Percentiles rank a stretch among this genome's conserved stretches.
Evolutionary conservation across 164 flowering plant species (phyloP).

Genomic region (Dillenia turbinata): DNA sequence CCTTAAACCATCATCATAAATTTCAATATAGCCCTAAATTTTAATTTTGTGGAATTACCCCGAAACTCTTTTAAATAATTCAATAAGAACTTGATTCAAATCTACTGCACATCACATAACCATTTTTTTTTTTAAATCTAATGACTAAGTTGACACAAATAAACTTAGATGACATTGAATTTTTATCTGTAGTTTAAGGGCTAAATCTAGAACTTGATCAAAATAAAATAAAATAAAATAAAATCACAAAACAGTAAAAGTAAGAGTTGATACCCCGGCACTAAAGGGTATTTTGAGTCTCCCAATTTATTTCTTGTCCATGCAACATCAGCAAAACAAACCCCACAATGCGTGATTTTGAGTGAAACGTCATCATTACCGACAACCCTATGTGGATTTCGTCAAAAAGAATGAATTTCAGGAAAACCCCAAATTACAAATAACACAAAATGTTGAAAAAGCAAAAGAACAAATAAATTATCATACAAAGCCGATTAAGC

Average conservation of each 20-base stretch:
- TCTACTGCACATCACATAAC: too few species aligned
- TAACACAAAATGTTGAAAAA: not conserved
- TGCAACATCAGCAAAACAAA: conserved; percentile 70
- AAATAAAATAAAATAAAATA: too few species aligned
- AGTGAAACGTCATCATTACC: conserved; percentile 57
- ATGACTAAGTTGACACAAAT: not conserved
- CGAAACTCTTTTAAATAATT: too few species aligned
- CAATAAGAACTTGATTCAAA: too few species aligned
- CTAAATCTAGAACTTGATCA: too few species aligned
- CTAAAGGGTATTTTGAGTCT: conserved; percentile 61
- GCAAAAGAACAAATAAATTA: not conserved
- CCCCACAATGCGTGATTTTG: conserved; percentile 73
- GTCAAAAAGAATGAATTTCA: not conserved
- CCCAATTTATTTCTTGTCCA: conserved; percentile 48
- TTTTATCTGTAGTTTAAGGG: too few species aligned
- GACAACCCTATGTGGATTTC: conserved; percentile 33
- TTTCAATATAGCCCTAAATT: too few species aligned
- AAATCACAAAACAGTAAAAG: too few species aligned
- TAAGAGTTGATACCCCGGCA: conserved; percentile 58
- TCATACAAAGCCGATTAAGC: not conserved
- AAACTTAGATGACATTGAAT: not conserved
- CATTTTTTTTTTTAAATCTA: too few species aligned
- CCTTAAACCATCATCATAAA: too few species aligned
- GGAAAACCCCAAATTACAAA: not conserved
- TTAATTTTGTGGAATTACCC: too few species aligned